phyloP scores from a whole-genome alignment of 164 flowering plant species.

The Vitis vinifera region DNA sequence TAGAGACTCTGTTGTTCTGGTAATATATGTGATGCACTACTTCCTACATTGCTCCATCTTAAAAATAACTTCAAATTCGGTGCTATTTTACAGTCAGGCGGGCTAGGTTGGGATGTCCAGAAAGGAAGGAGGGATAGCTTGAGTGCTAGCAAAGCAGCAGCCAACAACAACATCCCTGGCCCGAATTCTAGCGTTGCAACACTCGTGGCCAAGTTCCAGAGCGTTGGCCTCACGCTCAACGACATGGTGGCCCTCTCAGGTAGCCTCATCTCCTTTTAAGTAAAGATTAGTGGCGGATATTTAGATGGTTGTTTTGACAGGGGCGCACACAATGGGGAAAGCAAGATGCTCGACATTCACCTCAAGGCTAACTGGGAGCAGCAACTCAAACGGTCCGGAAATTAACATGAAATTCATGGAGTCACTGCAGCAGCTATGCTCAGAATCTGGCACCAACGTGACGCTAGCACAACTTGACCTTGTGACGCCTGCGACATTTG shows the following conservation, averaged over 20 bases:
- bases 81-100: conserved; percentile 52
- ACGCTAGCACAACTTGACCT: conserved; percentile 63
- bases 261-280: conserved; percentile 3
- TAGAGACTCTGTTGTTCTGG: conserved; percentile 76
- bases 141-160: conserved; percentile 61
- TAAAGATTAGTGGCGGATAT: no score
- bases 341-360: conserved; percentile 71
- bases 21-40: conserved; percentile 7
- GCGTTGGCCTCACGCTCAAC: conserved; percentile 48
- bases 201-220: conserved; percentile 54
- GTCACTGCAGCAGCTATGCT: conserved; percentile 62
- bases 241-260: conserved; percentile 87
- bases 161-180: conserved; percentile 64
- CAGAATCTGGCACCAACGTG: conserved; percentile 22
- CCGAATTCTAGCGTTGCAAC: conserved; percentile 56
- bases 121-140: conserved; percentile 71
- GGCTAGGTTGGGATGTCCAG: conserved; percentile 76
- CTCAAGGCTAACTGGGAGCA: conserved; percentile 32
- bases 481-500: conserved; percentile 65
- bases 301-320: conserved; percentile 19
- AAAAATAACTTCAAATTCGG: neutral
- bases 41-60: no score
- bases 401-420: conserved; percentile 41
- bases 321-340: conserved; percentile 80
- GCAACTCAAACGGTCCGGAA: conserved; percentile 18